These are phyloP conservation scores for Saprolegnia parasitica DNA, from an alignment of 352 stramenopile species.

Conservation along the genomic window DNA sequence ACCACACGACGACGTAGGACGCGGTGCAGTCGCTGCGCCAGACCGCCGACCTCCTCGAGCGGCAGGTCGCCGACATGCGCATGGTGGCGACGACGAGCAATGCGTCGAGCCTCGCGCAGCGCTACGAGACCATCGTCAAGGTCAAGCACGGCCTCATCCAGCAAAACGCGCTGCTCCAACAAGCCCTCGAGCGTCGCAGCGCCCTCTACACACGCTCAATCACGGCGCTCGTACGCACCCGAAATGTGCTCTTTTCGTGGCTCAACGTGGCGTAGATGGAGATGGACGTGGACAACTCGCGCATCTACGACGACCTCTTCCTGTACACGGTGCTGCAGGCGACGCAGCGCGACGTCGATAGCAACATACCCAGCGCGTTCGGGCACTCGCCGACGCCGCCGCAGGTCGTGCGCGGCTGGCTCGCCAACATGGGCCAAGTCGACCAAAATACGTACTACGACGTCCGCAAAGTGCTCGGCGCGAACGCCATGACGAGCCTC, in stretches of 20 bases:
- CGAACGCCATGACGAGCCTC: background rate
- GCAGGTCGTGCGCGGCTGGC: slow-evolving; percentile 1
- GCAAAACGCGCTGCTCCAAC: background rate
- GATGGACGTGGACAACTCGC: slow-evolving; percentile 1
- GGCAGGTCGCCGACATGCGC: slow-evolving; percentile 3
- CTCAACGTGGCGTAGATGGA: background rate
- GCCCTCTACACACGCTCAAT: background rate
- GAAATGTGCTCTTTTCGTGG: background rate
- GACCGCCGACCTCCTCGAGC: slow-evolving; percentile 1
- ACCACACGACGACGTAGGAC: background rate
- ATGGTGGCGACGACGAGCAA: slow-evolving; percentile 1
- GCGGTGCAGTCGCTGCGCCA: slow-evolving; percentile 6
- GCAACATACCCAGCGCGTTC: background rate
- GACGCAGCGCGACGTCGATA: slow-evolving; percentile 5
- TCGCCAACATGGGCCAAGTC: slow-evolving; percentile 11
- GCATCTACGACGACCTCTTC: slow-evolving; percentile 13
- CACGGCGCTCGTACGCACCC: background rate
- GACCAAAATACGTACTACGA: slow-evolving; percentile 2
- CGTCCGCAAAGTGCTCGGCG: background rate
- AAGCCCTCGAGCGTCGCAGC: background rate
- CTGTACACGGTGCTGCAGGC: slow-evolving; percentile 6
- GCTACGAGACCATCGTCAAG: slow-evolving; percentile 6
- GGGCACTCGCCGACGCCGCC: background rate
- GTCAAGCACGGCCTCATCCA: slow-evolving; percentile 12
- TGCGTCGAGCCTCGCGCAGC: background rate